Base-by-base conservation (phyloP, 306 rosid species). In the Pyrus betulifolia region DNA sequence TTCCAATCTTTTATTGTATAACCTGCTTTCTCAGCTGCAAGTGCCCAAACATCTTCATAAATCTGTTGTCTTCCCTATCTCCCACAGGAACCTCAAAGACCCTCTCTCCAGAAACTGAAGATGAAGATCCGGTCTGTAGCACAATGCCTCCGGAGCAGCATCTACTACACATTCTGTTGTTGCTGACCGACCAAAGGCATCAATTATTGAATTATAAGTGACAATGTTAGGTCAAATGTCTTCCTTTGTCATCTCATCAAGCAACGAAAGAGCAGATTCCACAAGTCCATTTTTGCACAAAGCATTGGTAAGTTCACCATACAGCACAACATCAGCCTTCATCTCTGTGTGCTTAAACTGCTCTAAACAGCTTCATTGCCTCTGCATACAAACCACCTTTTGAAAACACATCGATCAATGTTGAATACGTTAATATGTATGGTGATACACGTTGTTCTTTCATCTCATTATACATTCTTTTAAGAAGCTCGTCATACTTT, bases 171-270 rank as follows among this genome's bases (percentile, higher is more conserved):
- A 82, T 58, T 84, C 95, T 74, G 64, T 40, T 42, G 82, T 68
- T 35, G 81, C 35, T 66, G 83, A 74, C 52, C 89, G 87, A 38
- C 97, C 90, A 77, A 88, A 90, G 18, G 99, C 97, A 83, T 90
- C 86, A 63, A 88, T 88, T 72, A 92, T 90, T 71, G 97, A 92
- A 81, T 95, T 95, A 78, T 88, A 95, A 21, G 97, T 95, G 76
- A 95, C 86, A 70, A 95, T 97, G 79, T 95, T 95, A 27, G 99
- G 99, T 70, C 77, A 84, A 60, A 91, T 87, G 44, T 96, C 97
- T 76, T 90, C 90, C 83, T 82, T 79, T n/a, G 86, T 92, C 99
- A 95, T 95, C 82, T 84, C 92, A 77, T 90, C 95, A 62, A 92
- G 97, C 90, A 95, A 85, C n/a, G 83, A 75, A 75, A 89, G 72